These are phyloP conservation scores for Diaporthe caulivora DNA, from an alignment of 2,329 filamentous ascomycete genomes.

Conservation along the genomic window DNA sequence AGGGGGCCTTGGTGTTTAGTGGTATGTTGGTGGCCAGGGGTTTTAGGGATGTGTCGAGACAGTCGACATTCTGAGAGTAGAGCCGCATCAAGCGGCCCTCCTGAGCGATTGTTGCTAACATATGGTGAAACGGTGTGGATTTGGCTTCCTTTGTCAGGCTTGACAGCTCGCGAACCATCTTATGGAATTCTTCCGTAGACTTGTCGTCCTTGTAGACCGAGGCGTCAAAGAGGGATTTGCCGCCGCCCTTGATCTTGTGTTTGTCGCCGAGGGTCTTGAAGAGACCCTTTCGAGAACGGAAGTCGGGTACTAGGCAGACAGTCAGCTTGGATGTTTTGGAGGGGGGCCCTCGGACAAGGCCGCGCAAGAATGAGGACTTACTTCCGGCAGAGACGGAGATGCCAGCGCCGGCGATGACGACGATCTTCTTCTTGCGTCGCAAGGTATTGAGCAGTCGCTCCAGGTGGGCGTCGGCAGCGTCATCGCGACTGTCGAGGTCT, in stretches of 20 bases:
- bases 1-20: constrained; percentile 84
- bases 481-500: constrained; percentile 70
- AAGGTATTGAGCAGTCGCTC: constrained; percentile 80
- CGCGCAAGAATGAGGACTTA: constrained; percentile 60
- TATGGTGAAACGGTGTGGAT: constrained; percentile 91
- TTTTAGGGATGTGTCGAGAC: constrained; percentile 86
- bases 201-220: constrained; percentile 95
- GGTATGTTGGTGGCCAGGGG: constrained; percentile 86
- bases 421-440: constrained; percentile 93
- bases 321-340: constrained; percentile 25
- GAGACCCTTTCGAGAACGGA: constrained; percentile 89
- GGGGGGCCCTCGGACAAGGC: neutral
- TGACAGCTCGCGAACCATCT: constrained; percentile 93
- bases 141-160: constrained; percentile 80
- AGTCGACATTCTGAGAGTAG: constrained; percentile 97
- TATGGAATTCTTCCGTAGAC: constrained; percentile 91
- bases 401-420: constrained; percentile 94
- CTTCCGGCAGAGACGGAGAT: constrained; percentile 97
- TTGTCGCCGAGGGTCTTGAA: constrained; percentile 88
- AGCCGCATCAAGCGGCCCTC: constrained; percentile 90
- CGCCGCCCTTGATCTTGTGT: constrained; percentile 92
- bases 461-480: constrained; percentile 71
- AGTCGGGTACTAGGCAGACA: constrained; percentile 82
- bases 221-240: constrained; percentile 96
- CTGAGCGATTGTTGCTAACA: constrained; percentile 88